These are phyloP conservation scores for Plasmodium gallinaceum DNA, from an alignment of 169 alveolate species.

Conservation along the genomic window DNA sequence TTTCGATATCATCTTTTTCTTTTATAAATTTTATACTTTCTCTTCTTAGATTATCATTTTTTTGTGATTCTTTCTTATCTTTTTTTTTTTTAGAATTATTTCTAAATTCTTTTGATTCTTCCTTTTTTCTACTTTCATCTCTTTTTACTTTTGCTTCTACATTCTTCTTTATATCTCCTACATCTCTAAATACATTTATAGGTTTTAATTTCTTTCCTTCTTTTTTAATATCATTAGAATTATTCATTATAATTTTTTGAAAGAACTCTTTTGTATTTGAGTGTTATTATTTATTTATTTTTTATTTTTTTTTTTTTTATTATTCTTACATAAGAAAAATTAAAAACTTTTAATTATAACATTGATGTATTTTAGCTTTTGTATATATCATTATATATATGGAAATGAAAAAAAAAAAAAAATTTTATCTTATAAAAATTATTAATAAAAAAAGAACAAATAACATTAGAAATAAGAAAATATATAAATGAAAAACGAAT, in stretches of 20 bases:
- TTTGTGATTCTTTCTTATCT: not conserved
- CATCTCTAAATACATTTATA: not conserved
- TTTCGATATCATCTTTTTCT: not conserved
- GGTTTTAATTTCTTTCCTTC: constrained; percentile 12
- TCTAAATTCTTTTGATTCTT: not conserved
- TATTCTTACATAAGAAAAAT: no score
- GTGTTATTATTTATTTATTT: no score
- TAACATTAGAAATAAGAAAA: no score
- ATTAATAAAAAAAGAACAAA: no score
- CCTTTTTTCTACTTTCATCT: not conserved
- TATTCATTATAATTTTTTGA: constrained; percentile 24
- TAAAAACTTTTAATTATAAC: no score
- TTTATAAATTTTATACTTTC: not conserved
- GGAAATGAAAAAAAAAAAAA: no score
- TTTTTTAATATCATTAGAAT: not conserved
- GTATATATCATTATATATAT: no score
- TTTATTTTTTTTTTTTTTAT: no score
- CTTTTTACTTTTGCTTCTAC: not conserved
- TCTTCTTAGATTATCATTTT: not conserved
- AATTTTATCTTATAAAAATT: no score
- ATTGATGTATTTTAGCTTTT: no score
- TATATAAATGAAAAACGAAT: no score
- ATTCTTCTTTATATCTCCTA: not conserved
- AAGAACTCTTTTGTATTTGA: not conserved
- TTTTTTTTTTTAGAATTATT: not conserved